phyloP scores from a whole-genome alignment of 108 stramenopile genomes.

The Skeletonema costatum region DNA sequence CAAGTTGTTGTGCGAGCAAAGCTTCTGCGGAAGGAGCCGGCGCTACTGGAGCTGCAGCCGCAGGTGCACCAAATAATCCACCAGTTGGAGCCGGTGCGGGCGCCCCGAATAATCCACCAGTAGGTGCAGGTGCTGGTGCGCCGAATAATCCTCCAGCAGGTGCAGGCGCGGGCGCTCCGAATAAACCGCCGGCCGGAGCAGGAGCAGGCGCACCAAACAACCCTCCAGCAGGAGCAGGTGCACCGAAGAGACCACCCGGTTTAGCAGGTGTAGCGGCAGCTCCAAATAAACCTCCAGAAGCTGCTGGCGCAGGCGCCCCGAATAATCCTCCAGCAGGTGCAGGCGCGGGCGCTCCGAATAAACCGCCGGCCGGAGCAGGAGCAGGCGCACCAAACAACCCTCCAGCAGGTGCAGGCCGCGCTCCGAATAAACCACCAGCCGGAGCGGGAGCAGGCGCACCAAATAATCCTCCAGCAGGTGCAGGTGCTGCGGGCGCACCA shows the following conservation, averaged over 20 bases:
- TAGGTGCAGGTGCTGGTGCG: conserved; percentile 51
- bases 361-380: conserved; percentile 40
- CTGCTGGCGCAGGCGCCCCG: conserved; percentile 43
- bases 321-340: conserved; percentile 61
- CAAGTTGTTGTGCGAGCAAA: conserved; percentile 71
- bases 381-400: conserved; percentile 39
- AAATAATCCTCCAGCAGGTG: conserved; percentile 50
- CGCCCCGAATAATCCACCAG: conserved; percentile 22
- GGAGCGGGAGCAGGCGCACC: conserved; percentile 40
- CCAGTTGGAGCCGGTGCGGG: conserved; percentile 58
- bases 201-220: conserved; percentile 31
- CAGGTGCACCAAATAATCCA: conserved; percentile 67
- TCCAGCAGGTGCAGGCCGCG: conserved; percentile 51
- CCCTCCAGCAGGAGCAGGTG: conserved; percentile 39
- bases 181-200: conserved; percentile 53
- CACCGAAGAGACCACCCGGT: conserved; percentile 59
- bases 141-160: conserved; percentile 40
- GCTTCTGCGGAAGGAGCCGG: conserved; percentile 72
- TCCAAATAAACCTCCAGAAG: conserved; percentile 55
- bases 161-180: conserved; percentile 53
- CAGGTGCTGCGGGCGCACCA: conserved; percentile 55
- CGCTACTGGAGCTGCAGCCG: conserved; percentile 39
- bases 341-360: conserved; percentile 40
- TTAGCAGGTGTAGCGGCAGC: conserved; percentile 19
- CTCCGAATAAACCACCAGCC: conserved; percentile 49